Conservation (phyloP, 2,329 filamentous ascomycete species). For the Exophiala oligosperma region DNA sequence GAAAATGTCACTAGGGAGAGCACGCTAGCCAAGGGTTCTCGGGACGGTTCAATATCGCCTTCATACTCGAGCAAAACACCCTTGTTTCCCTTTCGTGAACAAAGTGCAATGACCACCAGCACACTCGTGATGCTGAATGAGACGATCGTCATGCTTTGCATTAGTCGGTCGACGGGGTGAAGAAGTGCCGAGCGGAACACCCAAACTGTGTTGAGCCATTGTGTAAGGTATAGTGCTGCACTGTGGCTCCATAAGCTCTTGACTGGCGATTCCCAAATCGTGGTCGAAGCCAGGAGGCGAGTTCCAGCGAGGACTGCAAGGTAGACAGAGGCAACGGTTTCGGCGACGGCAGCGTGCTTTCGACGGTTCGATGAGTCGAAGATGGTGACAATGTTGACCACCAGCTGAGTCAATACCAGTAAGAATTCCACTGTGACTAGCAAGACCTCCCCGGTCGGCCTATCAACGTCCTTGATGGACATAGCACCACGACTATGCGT, state of each 20-base stretch:
- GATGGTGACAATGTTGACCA: constrained; percentile 60
- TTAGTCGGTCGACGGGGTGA: constrained; percentile 65
- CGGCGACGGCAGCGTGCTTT: constrained; percentile 41
- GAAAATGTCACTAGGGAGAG: constrained; percentile 84
- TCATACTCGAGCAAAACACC: constrained; percentile 86
- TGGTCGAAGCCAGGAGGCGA: constrained; percentile 64
- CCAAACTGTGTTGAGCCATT: constrained; percentile 76
- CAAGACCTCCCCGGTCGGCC: constrained; percentile 70
- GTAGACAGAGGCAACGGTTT: constrained; percentile 77
- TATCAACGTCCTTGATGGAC: constrained; percentile 68
- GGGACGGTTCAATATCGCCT: constrained; percentile 80
- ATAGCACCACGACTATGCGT: constrained; percentile 52
- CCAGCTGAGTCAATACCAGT: constrained; percentile 70
- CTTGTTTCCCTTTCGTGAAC: constrained; percentile 89
- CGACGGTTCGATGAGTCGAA: constrained; percentile 1
- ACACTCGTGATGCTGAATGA: constrained; percentile 75
- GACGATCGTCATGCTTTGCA: constrained; percentile 65
- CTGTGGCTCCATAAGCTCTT: constrained; percentile 91
- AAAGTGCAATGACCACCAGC: constrained; percentile 73
- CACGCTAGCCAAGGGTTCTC: constrained; percentile 82
- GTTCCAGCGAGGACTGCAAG: constrained; percentile 70
- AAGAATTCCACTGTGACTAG: constrained; percentile 73
- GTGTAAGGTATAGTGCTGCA: constrained; percentile 73
- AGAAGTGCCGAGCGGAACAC: constrained; percentile 85
- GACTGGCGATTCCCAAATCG: constrained; percentile 63